phyloP scores from a whole-genome alignment of 2,329 filamentous ascomycete genomes.

The Lasiodiplodia hormozganensis region DNA sequence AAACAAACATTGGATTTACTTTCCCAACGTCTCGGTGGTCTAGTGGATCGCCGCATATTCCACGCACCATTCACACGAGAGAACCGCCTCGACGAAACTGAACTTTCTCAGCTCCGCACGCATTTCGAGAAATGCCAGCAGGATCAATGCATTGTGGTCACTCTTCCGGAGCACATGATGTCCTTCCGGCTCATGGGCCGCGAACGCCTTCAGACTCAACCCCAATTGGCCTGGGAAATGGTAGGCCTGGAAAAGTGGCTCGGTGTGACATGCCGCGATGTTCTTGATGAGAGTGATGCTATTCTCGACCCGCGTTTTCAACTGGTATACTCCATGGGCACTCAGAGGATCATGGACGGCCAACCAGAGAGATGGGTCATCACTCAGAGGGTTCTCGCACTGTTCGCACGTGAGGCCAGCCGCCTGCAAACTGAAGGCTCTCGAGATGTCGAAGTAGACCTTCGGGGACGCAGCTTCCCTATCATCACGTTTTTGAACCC shows the following conservation, averaged over 20 bases:
- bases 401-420: slow-evolving; percentile 52
- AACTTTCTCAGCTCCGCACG: slow-evolving; percentile 46
- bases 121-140: slow-evolving; percentile 57
- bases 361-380: slow-evolving; percentile 21
- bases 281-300: slow-evolving; percentile 41
- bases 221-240: not conserved
- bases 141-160: not conserved
- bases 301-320: slow-evolving; percentile 5
- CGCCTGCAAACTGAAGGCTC: slow-evolving; percentile 59
- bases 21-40: slow-evolving; percentile 60
- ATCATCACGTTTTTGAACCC: slow-evolving; percentile 39
- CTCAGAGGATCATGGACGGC: slow-evolving; percentile 11
- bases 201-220: not conserved
- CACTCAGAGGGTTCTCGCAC: not conserved
- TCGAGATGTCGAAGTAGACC: slow-evolving; percentile 66
- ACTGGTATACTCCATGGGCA: slow-evolving; percentile 29
- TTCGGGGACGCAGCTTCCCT: slow-evolving; percentile 64
- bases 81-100: slow-evolving; percentile 41
- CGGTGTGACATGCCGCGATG: slow-evolving; percentile 55
- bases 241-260: slow-evolving; percentile 52
- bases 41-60: slow-evolving; percentile 39
- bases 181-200: slow-evolving; percentile 23
- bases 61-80: slow-evolving; percentile 31
- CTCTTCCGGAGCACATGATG: slow-evolving; percentile 22
- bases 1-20: slow-evolving; percentile 68